phyloP scores from a whole-genome alignment of 2,329 filamentous ascomycete genomes.

The Huntiella moniliformis region DNA sequence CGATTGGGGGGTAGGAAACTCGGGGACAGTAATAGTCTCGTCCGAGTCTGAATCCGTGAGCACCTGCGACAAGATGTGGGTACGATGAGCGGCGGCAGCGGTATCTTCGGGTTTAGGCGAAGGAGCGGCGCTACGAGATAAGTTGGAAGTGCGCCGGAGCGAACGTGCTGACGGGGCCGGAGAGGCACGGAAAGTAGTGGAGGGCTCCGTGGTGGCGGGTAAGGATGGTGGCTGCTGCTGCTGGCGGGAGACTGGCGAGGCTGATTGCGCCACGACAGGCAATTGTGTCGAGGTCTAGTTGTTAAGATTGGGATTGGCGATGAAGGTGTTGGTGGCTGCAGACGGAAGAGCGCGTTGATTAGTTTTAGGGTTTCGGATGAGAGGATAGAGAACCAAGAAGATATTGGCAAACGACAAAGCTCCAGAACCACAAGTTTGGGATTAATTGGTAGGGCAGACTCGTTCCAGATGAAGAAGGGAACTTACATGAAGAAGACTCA shows the following conservation, averaged over 20 bases:
- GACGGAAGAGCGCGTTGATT: no score
- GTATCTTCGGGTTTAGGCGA: constrained; percentile 17
- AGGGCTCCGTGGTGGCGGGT: constrained; percentile 18
- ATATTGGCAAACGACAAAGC: no score
- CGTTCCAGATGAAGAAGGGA: no score
- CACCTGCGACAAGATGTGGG: constrained; percentile 27
- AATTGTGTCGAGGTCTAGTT: neutral
- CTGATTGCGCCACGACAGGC: constrained; percentile 11
- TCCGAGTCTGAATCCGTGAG: constrained; percentile 26
- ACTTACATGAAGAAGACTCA: constrained; percentile 1
- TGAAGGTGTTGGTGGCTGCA: neutral
- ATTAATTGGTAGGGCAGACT: no score
- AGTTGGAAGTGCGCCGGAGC: constrained; percentile 13
- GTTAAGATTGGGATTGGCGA: neutral
- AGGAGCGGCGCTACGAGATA: constrained; percentile 15
- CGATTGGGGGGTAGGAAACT: constrained; percentile 15
- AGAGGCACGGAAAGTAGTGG: constrained; percentile 26
- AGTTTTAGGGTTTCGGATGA: no score
- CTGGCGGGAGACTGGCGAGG: constrained; percentile 9
- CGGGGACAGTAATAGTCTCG: constrained; percentile 19
- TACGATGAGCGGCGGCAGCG: constrained; percentile 12
- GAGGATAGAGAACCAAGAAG: no score
- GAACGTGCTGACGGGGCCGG: constrained; percentile 23
- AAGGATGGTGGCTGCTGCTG: constrained; percentile 5
- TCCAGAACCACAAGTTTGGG: no score